Conservation (phyloP, 305 asterid species). For the Fraxinus latifolia region DNA sequence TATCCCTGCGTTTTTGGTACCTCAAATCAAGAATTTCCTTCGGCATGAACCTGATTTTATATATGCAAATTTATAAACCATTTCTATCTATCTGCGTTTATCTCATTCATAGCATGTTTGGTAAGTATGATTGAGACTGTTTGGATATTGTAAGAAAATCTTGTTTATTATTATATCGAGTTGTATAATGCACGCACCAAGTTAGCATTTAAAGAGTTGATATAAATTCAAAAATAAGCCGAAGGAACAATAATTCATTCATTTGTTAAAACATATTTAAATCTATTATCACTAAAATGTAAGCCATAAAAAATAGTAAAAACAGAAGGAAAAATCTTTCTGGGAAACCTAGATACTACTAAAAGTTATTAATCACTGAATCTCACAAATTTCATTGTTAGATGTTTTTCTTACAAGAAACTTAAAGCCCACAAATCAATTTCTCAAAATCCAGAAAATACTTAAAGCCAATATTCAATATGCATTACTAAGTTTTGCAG, state of each 20-base stretch:
- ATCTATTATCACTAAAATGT: background rate
- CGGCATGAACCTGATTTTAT: background rate
- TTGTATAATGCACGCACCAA: background rate
- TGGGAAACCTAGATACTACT: background rate
- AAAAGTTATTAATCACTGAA: background rate
- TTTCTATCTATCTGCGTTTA: background rate
- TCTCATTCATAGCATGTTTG: background rate
- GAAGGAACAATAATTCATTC: background rate
- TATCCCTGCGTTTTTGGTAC: slow-evolving; percentile 38
- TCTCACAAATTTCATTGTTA: slow-evolving; percentile 5
- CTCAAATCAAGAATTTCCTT: slow-evolving; percentile 14
- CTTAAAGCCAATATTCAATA: slow-evolving; percentile 5
- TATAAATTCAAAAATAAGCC: background rate
- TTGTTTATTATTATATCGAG: background rate
- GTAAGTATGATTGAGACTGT: background rate
- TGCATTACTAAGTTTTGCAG: background rate
- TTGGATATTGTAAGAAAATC: background rate
- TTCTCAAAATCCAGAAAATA: slow-evolving; percentile 13
- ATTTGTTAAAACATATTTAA: background rate
- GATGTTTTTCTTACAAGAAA: slow-evolving; percentile 29
- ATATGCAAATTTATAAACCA: background rate
- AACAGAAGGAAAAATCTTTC: background rate
- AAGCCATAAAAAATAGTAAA: background rate
- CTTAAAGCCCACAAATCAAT: slow-evolving; percentile 34
- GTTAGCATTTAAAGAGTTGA: background rate